Base-by-base conservation (phyloP, 164 flowering plant genomes). In the Chloranthus sessilifolius region DNA sequence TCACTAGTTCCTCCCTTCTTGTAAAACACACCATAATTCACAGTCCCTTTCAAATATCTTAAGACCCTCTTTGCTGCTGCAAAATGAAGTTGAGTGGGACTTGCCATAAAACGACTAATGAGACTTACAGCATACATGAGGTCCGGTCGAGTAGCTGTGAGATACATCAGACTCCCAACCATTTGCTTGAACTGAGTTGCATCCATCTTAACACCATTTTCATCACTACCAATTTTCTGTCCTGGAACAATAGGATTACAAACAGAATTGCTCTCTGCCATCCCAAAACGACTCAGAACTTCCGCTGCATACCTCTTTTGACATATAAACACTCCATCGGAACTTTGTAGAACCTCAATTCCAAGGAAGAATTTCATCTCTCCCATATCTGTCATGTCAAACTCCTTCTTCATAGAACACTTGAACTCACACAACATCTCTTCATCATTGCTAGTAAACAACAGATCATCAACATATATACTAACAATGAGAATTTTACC, bases 101-200 rank as follows among this genome's bases (percentile, higher is more conserved):
- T 1, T 8, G 28, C 4, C 25, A 23, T 34, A n/a, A 12, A 21
- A 10, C 28, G 1, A 5, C 26, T 20, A n/a, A 21, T 29, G n/a
- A n/a, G n/a, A n/a, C n/a, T n/a, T n/a, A n/a, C n/a, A n/a, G n/a
- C n/a, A 34, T 43, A 23, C 34, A 34, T 51, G n/a, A 51, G 43
- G n/a, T 59, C 57, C 26, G 52, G 56, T 15, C 51, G 43, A 1
- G 58, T 60, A 12, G 46, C 22, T 8, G 64, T 52, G 14, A 60
- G 8, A 37, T 56, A 63, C 55, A 50, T 50, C 23, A 57, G 21
- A 14, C 58, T 36, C 3, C 58, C 62, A 12, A 56, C 56, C 3
- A 36, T 36, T 16, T 40, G 21, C 23, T 38, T 56, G 53, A n/a
- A 63, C 2, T 36, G 25, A 14, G 62, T 46, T 2, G 15, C 25